Percentiles rank a stretch among this genome's conserved stretches.
phyloP scores from a whole-genome alignment of 257 asterid genomes.

The Solanum piurae region DNA sequence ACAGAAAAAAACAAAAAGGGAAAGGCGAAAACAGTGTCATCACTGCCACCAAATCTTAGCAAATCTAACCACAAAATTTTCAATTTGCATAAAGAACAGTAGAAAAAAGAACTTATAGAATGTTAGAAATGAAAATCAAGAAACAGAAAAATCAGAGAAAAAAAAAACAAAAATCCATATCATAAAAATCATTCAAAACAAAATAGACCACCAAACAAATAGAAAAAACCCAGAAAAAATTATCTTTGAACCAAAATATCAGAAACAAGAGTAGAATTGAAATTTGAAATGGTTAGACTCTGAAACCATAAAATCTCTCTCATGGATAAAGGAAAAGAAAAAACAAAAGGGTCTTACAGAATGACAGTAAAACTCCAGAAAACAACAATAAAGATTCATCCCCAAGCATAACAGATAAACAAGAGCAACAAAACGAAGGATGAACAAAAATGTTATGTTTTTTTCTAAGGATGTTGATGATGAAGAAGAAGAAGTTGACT shows the following conservation, averaged over 20 bases:
- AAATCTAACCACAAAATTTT: neutral
- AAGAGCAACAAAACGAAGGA: neutral
- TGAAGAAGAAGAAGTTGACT: neutral
- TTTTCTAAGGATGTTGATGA: neutral
- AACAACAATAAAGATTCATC: neutral
- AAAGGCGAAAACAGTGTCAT: neutral
- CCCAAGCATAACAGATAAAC: neutral
- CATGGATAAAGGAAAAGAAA: neutral
- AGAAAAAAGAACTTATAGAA: neutral
- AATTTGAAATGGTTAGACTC: neutral
- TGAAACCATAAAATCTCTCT: neutral
- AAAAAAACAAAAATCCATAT: neutral
- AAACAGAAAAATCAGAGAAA: neutral
- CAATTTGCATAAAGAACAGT: neutral
- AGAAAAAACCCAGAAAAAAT: no score
- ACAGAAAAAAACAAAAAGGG: neutral
- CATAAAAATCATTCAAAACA: neutral
- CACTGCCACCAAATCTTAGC: neutral
- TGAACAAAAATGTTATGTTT: neutral
- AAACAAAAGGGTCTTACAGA: neutral
- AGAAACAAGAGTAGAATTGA: neutral
- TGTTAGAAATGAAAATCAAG: neutral
- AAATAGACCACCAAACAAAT: neutral
- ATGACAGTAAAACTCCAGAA: neutral
- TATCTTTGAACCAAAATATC: neutral